phyloP scores from a whole-genome alignment of 176 grass and related monocot species.

The Echinochloa phyllopogon region DNA sequence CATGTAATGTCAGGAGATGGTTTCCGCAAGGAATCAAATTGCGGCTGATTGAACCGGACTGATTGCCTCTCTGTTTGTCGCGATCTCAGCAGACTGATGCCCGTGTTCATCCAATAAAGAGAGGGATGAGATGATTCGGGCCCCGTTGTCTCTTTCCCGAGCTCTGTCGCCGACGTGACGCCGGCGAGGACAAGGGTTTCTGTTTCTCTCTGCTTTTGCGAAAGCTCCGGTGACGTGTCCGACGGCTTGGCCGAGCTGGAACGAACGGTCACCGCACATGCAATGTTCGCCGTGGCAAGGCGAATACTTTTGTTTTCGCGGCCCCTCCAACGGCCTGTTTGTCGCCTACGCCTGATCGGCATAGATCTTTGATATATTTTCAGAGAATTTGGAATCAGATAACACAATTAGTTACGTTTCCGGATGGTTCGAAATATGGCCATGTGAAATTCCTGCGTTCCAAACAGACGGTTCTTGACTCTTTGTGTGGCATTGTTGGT shows the following conservation, averaged over 20 bases:
- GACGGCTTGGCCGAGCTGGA: slow-evolving; percentile 42
- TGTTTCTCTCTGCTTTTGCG: slow-evolving; percentile 34
- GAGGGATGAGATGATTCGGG: not conserved
- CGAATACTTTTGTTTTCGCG: slow-evolving; percentile 14
- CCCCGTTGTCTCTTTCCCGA: slow-evolving; percentile 21
- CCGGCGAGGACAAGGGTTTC: slow-evolving; percentile 33
- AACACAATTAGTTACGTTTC: not conserved
- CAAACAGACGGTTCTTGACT: not conserved
- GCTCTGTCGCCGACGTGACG: slow-evolving; percentile 45
- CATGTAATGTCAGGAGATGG: not conserved
- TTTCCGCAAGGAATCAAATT: slow-evolving; percentile 27
- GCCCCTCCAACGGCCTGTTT: slow-evolving; percentile 5
- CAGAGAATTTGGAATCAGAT: not conserved
- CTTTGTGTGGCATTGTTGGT: not conserved
- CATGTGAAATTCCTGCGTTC: not conserved
- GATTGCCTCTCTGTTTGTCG: slow-evolving; percentile 42
- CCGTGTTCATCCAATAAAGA: not conserved
- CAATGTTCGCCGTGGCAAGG: slow-evolving; percentile 12
- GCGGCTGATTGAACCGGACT: slow-evolving; percentile 33
- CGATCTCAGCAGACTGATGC: slow-evolving; percentile 18
- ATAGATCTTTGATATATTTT: not conserved
- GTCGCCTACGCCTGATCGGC: slow-evolving; percentile 17
- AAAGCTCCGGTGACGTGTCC: slow-evolving; percentile 30
- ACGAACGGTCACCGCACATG: slow-evolving; percentile 32
- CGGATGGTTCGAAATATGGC: not conserved